Conservation (phyloP, 2,329 filamentous ascomycete genomes). For the Neocucurbitaria cava region DNA sequence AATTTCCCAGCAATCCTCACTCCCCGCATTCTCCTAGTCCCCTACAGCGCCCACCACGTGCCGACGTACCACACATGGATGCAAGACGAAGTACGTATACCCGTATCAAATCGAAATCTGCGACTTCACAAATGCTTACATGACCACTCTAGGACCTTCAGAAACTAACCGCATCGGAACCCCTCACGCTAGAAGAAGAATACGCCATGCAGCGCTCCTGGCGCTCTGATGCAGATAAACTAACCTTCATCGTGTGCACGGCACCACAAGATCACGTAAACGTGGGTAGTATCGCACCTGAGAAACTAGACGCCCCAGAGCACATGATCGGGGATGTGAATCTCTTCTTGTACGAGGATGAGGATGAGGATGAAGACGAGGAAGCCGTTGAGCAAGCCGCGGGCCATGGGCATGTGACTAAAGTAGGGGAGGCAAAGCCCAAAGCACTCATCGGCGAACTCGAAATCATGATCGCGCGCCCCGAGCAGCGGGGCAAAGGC, state of each 20-base stretch:
- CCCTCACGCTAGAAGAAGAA: constrained; percentile 79
- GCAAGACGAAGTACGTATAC: constrained; percentile 71
- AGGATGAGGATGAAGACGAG: constrained; percentile 27
- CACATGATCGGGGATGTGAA: constrained; percentile 60
- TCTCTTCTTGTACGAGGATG: constrained; percentile 70
- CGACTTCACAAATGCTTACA: neutral
- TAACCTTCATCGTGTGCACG: constrained; percentile 85
- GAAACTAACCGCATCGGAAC: constrained; percentile 86
- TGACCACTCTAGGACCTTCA: constrained; percentile 65
- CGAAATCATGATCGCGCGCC: constrained; percentile 83
- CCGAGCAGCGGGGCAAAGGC: constrained; percentile 65
- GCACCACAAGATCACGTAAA: constrained; percentile 5
- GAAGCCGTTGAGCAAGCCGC: neutral
- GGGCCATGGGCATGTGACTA: too few relatives aligned
- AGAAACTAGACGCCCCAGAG: constrained; percentile 60
- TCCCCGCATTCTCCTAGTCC: constrained; percentile 74
- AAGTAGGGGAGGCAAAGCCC: too few relatives aligned
- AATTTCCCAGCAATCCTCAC: constrained; percentile 68
- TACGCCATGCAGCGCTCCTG: constrained; percentile 90
- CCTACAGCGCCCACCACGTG: constrained; percentile 84
- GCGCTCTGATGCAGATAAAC: constrained; percentile 81
- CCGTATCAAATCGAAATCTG: too few relatives aligned
- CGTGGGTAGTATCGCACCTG: neutral
- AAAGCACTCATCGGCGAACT: constrained; percentile 69
- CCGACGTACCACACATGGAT: constrained; percentile 88